These are phyloP conservation scores for Incumbomyces delicatus DNA, from an alignment of 2,329 filamentous ascomycete species.

Conservation along the genomic window DNA sequence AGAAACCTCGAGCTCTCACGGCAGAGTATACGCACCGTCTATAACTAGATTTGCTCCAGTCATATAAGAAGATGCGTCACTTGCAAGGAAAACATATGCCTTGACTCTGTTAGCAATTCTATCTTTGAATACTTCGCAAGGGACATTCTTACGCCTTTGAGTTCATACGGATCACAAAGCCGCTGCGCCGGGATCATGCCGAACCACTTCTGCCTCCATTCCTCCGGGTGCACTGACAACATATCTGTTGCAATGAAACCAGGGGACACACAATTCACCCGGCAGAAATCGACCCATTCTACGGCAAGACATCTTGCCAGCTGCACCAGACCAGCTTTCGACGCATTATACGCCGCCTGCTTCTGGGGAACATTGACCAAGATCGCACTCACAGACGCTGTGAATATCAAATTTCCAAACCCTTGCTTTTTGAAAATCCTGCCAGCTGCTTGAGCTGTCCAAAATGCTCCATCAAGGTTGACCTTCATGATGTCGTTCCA, in stretches of 20 bases:
- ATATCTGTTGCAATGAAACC: slow-evolving; percentile 34
- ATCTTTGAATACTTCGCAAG: too few relatives aligned
- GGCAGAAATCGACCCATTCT: slow-evolving; percentile 31
- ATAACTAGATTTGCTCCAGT: slow-evolving; percentile 38
- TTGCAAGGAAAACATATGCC: slow-evolving; percentile 38
- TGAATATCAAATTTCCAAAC: slow-evolving; percentile 30
- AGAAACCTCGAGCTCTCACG: neutral
- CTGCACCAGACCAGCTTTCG: slow-evolving; percentile 28
- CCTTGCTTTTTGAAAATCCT: slow-evolving; percentile 29
- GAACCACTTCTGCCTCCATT: slow-evolving; percentile 32
- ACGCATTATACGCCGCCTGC: slow-evolving; percentile 31
- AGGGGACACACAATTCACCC: slow-evolving; percentile 34
- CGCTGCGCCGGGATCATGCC: slow-evolving; percentile 30
- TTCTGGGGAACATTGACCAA: slow-evolving; percentile 33
- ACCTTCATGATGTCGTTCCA: slow-evolving; percentile 33
- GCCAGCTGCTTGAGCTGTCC: slow-evolving; percentile 30
- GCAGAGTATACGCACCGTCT: slow-evolving; percentile 37
- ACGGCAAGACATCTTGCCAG: slow-evolving; percentile 31
- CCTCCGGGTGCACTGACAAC: slow-evolving; percentile 24
- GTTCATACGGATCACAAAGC: slow-evolving; percentile 29
- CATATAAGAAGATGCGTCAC: slow-evolving; percentile 39
- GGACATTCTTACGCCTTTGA: slow-evolving; percentile 27
- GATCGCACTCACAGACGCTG: slow-evolving; percentile 29
- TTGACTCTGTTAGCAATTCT: neutral
- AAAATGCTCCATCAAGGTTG: slow-evolving; percentile 32